phyloP scores from a whole-genome alignment of 352 stramenopile species.

The Pythium sp. region DNA sequence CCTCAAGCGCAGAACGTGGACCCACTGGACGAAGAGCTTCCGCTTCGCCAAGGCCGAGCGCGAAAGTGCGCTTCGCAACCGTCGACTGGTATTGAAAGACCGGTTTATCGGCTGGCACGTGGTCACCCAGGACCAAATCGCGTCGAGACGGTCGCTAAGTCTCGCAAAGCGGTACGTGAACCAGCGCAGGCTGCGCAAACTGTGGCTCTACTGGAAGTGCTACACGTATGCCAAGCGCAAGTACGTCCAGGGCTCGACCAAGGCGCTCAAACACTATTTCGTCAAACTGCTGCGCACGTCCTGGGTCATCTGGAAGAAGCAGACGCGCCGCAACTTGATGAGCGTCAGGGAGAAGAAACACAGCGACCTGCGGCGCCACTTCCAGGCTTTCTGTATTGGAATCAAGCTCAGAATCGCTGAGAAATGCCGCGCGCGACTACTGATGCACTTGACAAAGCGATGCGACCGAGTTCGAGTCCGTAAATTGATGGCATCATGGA shows the following conservation, averaged over 20 bases:
- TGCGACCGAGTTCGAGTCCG: conserved; percentile 23
- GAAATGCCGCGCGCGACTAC: conserved; percentile 24
- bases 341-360: conserved; percentile 47
- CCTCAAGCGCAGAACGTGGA: conserved; percentile 34
- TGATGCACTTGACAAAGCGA: conserved; percentile 28
- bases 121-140: conserved; percentile 31
- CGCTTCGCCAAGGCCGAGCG: conserved; percentile 20
- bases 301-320: conserved; percentile 28
- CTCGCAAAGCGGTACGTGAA: conserved; percentile 63
- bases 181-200: conserved; percentile 52
- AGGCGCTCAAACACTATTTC: conserved; percentile 78
- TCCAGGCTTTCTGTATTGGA: conserved; percentile 42
- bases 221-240: conserved; percentile 66
- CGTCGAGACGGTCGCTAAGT: conserved; percentile 39
- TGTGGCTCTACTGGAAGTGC: conserved; percentile 80
- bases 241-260: conserved; percentile 65
- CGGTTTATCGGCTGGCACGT: conserved; percentile 45
- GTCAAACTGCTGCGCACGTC: conserved; percentile 54
- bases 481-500: conserved; percentile 25
- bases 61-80: conserved; percentile 20
- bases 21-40: conserved; percentile 28
- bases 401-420: conserved; percentile 27
- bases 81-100: conserved; percentile 21
- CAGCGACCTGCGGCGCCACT: conserved; percentile 39
- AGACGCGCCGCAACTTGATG: conserved; percentile 40